phyloP scores from a whole-genome alignment of 768 basidiomycete species.

The Tephrocybe sp. region DNA sequence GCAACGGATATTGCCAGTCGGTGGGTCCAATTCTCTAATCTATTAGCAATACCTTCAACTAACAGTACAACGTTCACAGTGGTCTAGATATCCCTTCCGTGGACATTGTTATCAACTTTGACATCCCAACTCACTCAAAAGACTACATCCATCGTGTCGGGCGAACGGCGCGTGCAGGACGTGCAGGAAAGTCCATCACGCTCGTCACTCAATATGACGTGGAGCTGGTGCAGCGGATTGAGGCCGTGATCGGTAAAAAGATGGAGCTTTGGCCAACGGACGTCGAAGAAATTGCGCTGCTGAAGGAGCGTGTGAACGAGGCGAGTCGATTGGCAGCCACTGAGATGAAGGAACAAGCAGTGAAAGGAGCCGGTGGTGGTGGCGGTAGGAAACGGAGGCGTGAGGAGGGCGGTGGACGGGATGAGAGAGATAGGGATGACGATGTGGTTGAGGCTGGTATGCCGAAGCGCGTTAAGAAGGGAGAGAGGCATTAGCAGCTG shows the following conservation, averaged over 20 bases:
- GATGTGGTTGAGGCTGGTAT: slow-evolving; percentile 91
- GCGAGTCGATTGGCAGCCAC: slow-evolving; percentile 75
- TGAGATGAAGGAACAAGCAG: slow-evolving; percentile 78
- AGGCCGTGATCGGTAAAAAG: slow-evolving; percentile 88
- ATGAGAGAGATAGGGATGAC: slow-evolving; percentile 89
- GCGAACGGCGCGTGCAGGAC: slow-evolving; percentile 96
- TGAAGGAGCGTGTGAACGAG: slow-evolving; percentile 88
- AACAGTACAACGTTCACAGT: slow-evolving; percentile 34
- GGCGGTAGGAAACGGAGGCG: slow-evolving; percentile 42
- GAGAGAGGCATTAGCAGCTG: slow-evolving; percentile 39
- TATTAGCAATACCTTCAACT: neutral
- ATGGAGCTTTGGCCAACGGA: slow-evolving; percentile 88
- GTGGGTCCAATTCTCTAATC: slow-evolving; percentile 37
- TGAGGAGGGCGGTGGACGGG: slow-evolving; percentile 49
- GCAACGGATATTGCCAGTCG: slow-evolving; percentile 97
- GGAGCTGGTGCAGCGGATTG: slow-evolving; percentile 93
- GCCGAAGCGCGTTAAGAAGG: slow-evolving; percentile 60
- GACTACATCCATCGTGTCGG: slow-evolving; percentile 99
- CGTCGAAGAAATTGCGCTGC: slow-evolving; percentile 82
- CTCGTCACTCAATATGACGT: slow-evolving; percentile 98
- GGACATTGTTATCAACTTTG: slow-evolving; percentile 97
- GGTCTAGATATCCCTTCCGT: slow-evolving; percentile 96
- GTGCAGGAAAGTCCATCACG: slow-evolving; percentile 96
- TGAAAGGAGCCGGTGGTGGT: slow-evolving; percentile 30
- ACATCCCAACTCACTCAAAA: slow-evolving; percentile 96